Percentiles rank a stretch among this genome's conserved stretches.
phyloP scores from a whole-genome alignment of 257 asterid species.

The Sherardia arvensis region DNA sequence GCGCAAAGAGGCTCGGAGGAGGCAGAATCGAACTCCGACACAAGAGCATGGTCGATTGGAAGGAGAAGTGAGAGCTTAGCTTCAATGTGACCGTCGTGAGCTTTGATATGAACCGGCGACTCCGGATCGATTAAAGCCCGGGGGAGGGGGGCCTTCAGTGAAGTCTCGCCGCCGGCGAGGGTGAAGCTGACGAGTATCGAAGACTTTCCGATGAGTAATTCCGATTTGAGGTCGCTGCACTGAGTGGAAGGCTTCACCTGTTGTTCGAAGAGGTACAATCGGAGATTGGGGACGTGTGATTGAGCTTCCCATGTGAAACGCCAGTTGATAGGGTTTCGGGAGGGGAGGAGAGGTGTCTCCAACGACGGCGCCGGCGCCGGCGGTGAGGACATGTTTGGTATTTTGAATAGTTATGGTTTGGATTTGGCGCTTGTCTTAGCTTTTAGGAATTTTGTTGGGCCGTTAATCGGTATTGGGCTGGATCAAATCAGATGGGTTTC shows the following conservation, averaged over 20 bases:
- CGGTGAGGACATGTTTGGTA: slow-evolving; percentile 30
- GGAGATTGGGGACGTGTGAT: slow-evolving; percentile 18
- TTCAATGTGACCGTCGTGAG: slow-evolving; percentile 65
- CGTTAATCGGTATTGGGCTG: neutral
- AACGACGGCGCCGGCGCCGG: slow-evolving; percentile 23
- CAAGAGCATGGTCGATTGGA: slow-evolving; percentile 81
- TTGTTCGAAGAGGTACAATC: slow-evolving; percentile 19
- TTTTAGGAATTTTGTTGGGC: slow-evolving; percentile 1
- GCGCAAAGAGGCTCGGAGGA: slow-evolving; percentile 30
- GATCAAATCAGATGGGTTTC: no score
- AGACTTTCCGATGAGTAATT: slow-evolving; percentile 32
- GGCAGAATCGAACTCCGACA: slow-evolving; percentile 45
- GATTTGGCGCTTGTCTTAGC: slow-evolving; percentile 11
- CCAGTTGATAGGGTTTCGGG: slow-evolving; percentile 27
- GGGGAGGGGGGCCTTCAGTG: slow-evolving; percentile 51
- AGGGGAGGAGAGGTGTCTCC: slow-evolving; percentile 5
- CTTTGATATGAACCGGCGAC: slow-evolving; percentile 39
- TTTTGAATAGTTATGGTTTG: neutral
- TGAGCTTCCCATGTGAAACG: slow-evolving; percentile 32
- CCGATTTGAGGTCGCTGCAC: slow-evolving; percentile 36
- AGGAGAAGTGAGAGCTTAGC: slow-evolving; percentile 63
- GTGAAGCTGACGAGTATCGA: slow-evolving; percentile 39
- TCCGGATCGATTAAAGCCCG: slow-evolving; percentile 65
- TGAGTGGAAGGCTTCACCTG: slow-evolving; percentile 33
- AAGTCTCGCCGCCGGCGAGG: slow-evolving; percentile 22